These are phyloP conservation scores for Talaromyces borbonicus DNA, from an alignment of 495 filamentous ascomycete genomes.

Conservation along the genomic window DNA sequence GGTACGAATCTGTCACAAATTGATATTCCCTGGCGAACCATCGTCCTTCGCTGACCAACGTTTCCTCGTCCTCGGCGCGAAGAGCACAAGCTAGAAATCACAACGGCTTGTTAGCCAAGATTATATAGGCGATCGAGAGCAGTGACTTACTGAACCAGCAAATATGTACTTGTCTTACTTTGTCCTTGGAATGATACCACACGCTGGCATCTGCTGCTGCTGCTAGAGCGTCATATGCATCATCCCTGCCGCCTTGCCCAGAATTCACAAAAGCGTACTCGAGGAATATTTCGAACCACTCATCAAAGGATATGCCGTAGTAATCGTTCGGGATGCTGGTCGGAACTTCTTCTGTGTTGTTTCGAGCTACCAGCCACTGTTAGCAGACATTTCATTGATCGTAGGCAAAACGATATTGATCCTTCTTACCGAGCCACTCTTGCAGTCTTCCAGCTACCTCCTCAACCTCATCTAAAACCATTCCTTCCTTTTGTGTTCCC, in stretches of 20 bases:
- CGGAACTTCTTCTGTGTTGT: constrained; percentile 8
- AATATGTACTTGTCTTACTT: constrained; percentile 64
- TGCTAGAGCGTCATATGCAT: constrained; percentile 68
- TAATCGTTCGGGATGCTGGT: constrained; percentile 51
- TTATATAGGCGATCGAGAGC: neutral
- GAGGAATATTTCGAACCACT: constrained; percentile 87
- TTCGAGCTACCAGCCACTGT: neutral
- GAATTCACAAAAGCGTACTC: constrained; percentile 72
- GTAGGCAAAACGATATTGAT: neutral
- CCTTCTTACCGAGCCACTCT: constrained; percentile 40
- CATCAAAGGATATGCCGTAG: constrained; percentile 65
- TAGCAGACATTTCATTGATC: neutral
- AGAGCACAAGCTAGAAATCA: constrained; percentile 71
- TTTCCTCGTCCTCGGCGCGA: constrained; percentile 67
- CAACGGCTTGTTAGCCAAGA: constrained; percentile 15
- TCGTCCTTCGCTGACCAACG: constrained; percentile 51
- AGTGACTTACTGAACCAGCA: constrained; percentile 60
- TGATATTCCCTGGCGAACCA: constrained; percentile 83
- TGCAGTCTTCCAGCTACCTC: constrained; percentile 56
- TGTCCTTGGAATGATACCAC: constrained; percentile 58
- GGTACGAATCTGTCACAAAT: constrained; percentile 75
- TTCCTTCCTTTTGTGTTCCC: constrained; percentile 23
- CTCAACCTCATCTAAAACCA: constrained; percentile 49
- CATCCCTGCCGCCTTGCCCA: constrained; percentile 42
- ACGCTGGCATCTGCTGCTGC: constrained; percentile 66